A percentile compares a stretch with the other conserved stretches of the same genome.
phyloP scores from a whole-genome alignment of 2,329 filamentous ascomycete genomes.

The Ascochyta clinopodiicola region DNA sequence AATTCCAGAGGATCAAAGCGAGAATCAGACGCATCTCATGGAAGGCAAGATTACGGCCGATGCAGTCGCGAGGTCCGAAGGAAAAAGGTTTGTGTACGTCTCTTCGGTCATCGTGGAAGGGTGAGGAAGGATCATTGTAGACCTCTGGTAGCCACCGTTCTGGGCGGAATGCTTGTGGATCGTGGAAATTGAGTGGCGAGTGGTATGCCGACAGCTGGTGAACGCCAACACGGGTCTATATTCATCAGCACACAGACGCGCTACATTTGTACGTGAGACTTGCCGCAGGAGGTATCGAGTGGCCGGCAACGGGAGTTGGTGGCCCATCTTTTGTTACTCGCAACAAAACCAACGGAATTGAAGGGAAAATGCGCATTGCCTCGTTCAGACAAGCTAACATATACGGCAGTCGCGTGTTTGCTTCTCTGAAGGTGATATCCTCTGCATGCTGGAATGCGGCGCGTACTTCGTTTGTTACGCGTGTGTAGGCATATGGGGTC shows the following conservation, averaged over 20 bases:
- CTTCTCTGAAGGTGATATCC: conserved; percentile 24
- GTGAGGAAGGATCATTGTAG: conserved; percentile 6
- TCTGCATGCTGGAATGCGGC: conserved; percentile 17
- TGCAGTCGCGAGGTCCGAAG: conserved; percentile 25
- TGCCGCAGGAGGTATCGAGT: conserved; percentile 13
- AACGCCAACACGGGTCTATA: conserved; percentile 18
- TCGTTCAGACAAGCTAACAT: conserved; percentile 13
- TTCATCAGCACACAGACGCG: neutral
- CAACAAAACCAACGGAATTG: conserved; percentile 9
- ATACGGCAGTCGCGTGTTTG: conserved; percentile 6
- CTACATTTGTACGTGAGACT: neutral
- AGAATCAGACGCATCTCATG: conserved; percentile 25
- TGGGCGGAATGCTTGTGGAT: conserved; percentile 18
- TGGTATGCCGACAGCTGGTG: conserved; percentile 20
- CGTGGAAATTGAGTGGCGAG: conserved; percentile 18
- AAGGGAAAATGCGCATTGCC: conserved; percentile 14
- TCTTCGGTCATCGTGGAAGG: conserved; percentile 35
- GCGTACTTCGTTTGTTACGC: conserved; percentile 22
- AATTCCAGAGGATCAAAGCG: conserved; percentile 47
- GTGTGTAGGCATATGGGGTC: conserved; percentile 17
- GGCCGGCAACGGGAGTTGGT: conserved; percentile 12
- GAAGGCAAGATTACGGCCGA: conserved; percentile 24
- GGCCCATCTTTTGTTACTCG: conserved; percentile 2
- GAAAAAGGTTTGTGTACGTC: conserved; percentile 28
- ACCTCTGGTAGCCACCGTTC: conserved; percentile 21